Conservation (phyloP, 192 early-diverging fungal species). For the Coemansia sp. region DNA sequence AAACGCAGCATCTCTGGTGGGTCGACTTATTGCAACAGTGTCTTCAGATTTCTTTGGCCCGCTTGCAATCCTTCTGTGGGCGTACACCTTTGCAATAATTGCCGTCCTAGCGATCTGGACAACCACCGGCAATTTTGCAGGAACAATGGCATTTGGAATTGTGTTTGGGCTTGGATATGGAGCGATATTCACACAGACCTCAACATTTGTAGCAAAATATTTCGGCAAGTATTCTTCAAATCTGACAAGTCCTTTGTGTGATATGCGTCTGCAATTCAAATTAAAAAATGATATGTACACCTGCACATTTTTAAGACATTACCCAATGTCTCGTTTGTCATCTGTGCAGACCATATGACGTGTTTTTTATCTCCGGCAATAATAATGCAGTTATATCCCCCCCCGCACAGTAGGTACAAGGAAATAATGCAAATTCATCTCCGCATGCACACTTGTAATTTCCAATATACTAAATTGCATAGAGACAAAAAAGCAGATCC, state of each 20-base stretch:
- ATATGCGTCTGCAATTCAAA: not conserved
- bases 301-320: too few species aligned
- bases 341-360: too few species aligned
- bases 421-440: not conserved
- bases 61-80: conserved; percentile 23
- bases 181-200: conserved; percentile 53
- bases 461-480: conserved; percentile 3
- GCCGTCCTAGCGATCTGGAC: conserved; percentile 47
- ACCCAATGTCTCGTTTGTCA: too few species aligned
- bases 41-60: conserved; percentile 48
- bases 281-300: too few species aligned
- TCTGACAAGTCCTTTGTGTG: not conserved
- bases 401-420: too few species aligned
- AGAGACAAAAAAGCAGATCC: not conserved
- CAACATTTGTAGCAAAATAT: conserved; percentile 46
- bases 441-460: conserved; percentile 1
- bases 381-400: not conserved
- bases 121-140: conserved; percentile 34
- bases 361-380: too few species aligned
- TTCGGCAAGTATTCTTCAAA: conserved; percentile 43
- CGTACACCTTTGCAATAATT: conserved; percentile 31
- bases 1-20: conserved; percentile 45
- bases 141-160: conserved; percentile 55
- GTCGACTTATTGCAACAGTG: conserved; percentile 26
- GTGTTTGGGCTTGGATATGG: conserved; percentile 54